These are phyloP conservation scores for Vishniacozyma victoriae DNA, from an alignment of 768 basidiomycete species.

Conservation along the genomic window DNA sequence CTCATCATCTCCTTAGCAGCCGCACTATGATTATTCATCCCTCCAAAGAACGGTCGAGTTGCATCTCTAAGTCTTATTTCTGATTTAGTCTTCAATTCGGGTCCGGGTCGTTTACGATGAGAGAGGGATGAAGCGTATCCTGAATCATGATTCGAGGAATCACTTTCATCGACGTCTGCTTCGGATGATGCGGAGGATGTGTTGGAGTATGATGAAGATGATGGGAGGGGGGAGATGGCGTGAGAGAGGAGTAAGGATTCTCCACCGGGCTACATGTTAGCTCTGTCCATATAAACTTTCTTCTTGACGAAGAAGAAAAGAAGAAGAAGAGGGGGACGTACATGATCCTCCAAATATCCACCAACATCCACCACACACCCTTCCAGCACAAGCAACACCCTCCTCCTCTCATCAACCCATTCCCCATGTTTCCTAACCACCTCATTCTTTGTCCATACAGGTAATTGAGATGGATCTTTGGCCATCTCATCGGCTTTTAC, in stretches of 20 bases:
- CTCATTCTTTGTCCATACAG: slow-evolving; percentile 32
- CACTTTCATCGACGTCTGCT: too few species aligned
- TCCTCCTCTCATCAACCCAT: slow-evolving; percentile 20
- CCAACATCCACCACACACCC: slow-evolving; percentile 62
- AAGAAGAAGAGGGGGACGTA: slow-evolving; percentile 47
- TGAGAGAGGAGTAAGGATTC: slow-evolving; percentile 55
- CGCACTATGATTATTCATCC: slow-evolving; percentile 63
- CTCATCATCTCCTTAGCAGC: slow-evolving; percentile 44
- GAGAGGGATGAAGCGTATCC: slow-evolving; percentile 27
- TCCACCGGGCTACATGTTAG: slow-evolving; percentile 58
- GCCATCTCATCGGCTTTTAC: slow-evolving; percentile 19
- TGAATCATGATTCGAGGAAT: slow-evolving; percentile 19
- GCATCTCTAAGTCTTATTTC: slow-evolving; percentile 50
- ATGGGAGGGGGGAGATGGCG: slow-evolving; percentile 42
- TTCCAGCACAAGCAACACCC: slow-evolving; percentile 55
- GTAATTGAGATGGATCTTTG: slow-evolving; percentile 21
- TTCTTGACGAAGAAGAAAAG: not conserved
- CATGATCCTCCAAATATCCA: slow-evolving; percentile 61
- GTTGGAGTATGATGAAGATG: not conserved
- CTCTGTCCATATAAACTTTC: not conserved
- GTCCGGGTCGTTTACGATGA: too few species aligned
- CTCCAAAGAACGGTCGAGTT: slow-evolving; percentile 63
- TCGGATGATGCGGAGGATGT: too few species aligned
- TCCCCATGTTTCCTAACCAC: slow-evolving; percentile 24
- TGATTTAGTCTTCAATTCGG: too few species aligned